phyloP scores from a whole-genome alignment of 2,329 filamentous ascomycete genomes.

The Verticillium nonalfalfae region DNA sequence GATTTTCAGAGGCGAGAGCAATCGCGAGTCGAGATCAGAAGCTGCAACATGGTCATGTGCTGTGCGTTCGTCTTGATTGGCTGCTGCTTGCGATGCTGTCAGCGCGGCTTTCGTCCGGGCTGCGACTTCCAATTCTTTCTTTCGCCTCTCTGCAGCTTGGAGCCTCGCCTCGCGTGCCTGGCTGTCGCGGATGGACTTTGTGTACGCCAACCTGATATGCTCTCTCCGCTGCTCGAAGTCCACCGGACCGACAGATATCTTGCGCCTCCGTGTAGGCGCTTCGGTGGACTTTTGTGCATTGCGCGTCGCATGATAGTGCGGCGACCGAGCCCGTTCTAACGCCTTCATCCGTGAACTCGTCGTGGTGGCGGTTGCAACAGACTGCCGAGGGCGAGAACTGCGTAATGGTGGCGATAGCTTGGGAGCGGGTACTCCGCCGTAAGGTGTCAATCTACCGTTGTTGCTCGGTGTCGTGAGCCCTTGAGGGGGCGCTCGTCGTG shows the following conservation, averaged over 20 bases:
- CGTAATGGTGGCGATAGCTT: conserved; percentile 74
- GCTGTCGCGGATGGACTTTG: conserved; percentile 71
- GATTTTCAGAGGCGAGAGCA: conserved; percentile 2
- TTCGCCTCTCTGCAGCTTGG: conserved; percentile 46
- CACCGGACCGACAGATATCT: conserved; percentile 63
- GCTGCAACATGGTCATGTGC: not conserved
- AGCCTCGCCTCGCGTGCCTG: conserved; percentile 53
- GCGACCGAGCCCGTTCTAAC: conserved; percentile 47
- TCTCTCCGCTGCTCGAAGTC: conserved; percentile 80
- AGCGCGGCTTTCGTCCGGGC: conserved; percentile 30
- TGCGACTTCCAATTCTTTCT: conserved; percentile 41
- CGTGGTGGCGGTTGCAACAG: conserved; percentile 70
- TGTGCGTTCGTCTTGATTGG: not conserved
- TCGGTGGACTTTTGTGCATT: conserved; percentile 28
- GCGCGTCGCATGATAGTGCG: conserved; percentile 25
- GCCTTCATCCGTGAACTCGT: conserved; percentile 62
- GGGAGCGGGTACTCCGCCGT: conserved; percentile 62
- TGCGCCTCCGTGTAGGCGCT: conserved; percentile 35
- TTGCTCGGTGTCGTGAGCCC: conserved; percentile 40
- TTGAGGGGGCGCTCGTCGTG: conserved; percentile 33
- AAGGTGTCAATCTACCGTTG: conserved; percentile 61
- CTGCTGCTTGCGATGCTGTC: conserved; percentile 7
- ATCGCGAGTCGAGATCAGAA: not conserved
- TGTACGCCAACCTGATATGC: conserved; percentile 79
- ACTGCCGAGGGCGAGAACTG: conserved; percentile 75